These are phyloP conservation scores for Potentilla sterilis DNA, from an alignment of 306 rosid genomes.

Conservation along the genomic window DNA sequence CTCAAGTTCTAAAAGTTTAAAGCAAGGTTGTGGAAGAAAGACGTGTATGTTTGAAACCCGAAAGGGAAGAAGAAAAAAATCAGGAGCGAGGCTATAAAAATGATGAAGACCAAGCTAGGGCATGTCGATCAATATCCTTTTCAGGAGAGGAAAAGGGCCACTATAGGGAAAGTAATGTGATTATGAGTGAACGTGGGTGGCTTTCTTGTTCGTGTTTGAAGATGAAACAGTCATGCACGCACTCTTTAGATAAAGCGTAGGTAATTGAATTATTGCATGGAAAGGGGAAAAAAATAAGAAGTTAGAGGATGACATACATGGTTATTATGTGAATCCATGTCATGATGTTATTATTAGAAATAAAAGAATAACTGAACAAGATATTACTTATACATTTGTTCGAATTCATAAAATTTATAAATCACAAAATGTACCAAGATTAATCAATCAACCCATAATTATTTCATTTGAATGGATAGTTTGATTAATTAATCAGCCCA, in stretches of 20 bases:
- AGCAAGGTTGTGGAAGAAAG: not conserved
- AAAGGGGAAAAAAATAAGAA: not conserved
- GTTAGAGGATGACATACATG: not conserved
- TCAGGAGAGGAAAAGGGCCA: conserved; percentile 30
- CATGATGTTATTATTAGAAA: not conserved
- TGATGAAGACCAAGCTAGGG: not conserved
- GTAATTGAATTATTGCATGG: not conserved
- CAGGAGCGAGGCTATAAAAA: not conserved
- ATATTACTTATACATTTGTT: too few relatives aligned
- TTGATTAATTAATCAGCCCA: too few relatives aligned
- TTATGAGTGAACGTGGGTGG: conserved; percentile 34
- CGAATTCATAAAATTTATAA: too few relatives aligned
- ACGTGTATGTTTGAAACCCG: not conserved
- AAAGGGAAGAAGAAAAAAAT: not conserved
- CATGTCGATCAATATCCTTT: not conserved
- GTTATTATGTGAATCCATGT: not conserved
- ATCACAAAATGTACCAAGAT: too few relatives aligned
- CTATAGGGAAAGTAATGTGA: conserved; percentile 25
- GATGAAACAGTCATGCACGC: not conserved
- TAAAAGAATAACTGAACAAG: too few relatives aligned
- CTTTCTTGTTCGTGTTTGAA: conserved; percentile 16
- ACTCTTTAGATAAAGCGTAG: not conserved
- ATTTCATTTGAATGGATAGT: too few relatives aligned
- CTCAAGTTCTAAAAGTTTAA: not conserved
- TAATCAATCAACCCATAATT: too few relatives aligned